These are phyloP conservation scores for Malania oleifera DNA, from an alignment of 164 flowering plant species.

Conservation along the genomic window DNA sequence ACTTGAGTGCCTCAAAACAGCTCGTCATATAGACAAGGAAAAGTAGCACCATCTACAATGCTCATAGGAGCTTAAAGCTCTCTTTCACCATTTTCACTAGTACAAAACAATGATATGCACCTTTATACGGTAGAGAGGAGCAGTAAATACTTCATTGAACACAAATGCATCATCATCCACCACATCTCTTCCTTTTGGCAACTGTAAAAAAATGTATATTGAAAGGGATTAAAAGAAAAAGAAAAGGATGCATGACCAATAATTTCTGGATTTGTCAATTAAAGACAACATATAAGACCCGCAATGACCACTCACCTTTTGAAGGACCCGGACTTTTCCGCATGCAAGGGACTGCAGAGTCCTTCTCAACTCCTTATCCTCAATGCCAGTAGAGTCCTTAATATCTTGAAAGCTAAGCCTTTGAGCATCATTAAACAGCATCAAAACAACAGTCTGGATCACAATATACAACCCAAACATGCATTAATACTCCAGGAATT, in stretches of 20 bases:
- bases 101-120: conserved; percentile 20
- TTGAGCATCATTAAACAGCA: conserved; percentile 83
- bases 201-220: conserved; percentile 27
- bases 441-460: conserved; percentile 77
- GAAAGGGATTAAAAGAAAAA: background rate
- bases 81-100: background rate
- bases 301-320: conserved; percentile 45
- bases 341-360: conserved; percentile 90
- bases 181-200: conserved; percentile 85
- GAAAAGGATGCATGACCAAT: background rate
- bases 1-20: no score
- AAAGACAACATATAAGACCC: background rate
- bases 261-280: background rate
- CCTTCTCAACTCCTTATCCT: conserved; percentile 86
- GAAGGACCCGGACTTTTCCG: conserved; percentile 86
- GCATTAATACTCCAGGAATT: background rate
- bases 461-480: conserved; percentile 5
- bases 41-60: background rate
- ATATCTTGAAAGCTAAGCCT: conserved; percentile 82
- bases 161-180: conserved; percentile 69
- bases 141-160: conserved; percentile 79
- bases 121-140: conserved; percentile 87
- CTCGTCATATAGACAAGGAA: no score
- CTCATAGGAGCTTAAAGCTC: background rate
- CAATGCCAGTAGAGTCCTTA: conserved; percentile 76